Percentiles rank a stretch among this genome's conserved stretches.
Conservation (phyloP, 2,329 filamentous ascomycete genomes). For the Ilyonectria robusta region DNA sequence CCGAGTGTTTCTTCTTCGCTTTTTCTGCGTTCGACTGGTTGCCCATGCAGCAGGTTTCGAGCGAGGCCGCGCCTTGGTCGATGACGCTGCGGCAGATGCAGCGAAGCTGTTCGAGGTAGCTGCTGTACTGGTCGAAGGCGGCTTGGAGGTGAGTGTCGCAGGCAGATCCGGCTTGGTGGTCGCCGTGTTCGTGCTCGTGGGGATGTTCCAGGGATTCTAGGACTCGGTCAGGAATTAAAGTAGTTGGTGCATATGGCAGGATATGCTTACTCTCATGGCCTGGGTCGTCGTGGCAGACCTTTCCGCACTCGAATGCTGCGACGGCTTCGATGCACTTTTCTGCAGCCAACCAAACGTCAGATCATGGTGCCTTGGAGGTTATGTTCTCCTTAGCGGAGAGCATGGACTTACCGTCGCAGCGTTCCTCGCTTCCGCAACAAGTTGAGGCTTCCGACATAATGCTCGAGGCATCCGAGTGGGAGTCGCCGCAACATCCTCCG, state of each 20-base stretch:
- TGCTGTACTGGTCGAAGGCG: conserved; percentile 53
- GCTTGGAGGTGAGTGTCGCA: conserved; percentile 51
- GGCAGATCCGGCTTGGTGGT: conserved; percentile 36
- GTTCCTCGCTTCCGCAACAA: neutral
- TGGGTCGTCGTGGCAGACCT: conserved; percentile 25
- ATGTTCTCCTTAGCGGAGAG: neutral
- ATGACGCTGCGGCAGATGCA: conserved; percentile 56
- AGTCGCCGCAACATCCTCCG: conserved; percentile 1
- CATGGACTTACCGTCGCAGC: neutral
- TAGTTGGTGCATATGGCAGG: too few relatives aligned
- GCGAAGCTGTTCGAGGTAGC: conserved; percentile 54
- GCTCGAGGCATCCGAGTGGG: conserved; percentile 1
- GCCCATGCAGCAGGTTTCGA: conserved; percentile 46
- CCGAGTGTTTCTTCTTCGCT: conserved; percentile 23
- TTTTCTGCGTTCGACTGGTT: neutral
- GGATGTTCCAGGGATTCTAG: conserved; percentile 17
- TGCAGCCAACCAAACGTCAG: conserved; percentile 5
- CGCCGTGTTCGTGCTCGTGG: conserved; percentile 11
- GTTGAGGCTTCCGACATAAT: neutral
- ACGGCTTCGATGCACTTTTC: conserved; percentile 32
- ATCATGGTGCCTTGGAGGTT: neutral
- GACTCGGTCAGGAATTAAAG: neutral
- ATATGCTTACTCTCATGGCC: conserved; percentile 19
- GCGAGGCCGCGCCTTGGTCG: conserved; percentile 41
- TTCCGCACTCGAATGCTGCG: conserved; percentile 33